Base-by-base conservation (phyloP, 805 yeast species). In the Candida endomychidarum region DNA sequence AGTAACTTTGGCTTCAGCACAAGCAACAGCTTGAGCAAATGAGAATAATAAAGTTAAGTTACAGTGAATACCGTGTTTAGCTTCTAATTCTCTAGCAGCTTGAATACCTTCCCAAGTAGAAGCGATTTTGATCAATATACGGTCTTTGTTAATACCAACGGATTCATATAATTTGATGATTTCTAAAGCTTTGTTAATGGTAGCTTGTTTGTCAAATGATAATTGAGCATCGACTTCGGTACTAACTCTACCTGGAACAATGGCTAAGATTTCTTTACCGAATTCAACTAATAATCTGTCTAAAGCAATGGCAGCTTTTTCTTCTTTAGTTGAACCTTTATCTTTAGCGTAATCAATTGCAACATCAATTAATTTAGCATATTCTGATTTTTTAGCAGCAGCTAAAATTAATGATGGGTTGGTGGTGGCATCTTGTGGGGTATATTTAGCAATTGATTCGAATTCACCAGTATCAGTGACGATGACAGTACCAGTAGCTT, bases 391-490 rank as follows among this genome's bases (percentile, higher is more conserved):
- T 72, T 84, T 86, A 43, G 98, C 63, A 44, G 99, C 99, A 51
- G 98, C 98, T 57, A 93, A 75, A 59, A 93, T 91, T 74, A 93
- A 77, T 31, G 98, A 89, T 53, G 99, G 99, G 77, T 93, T 93
- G 65, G 99, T 93, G 56, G 99, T 93, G 53, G 99, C 96, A 70
- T 93, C 99, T 76, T 93, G 98, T 53, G 99, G 99, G 57, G 93
- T 87, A 77, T 85, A 93, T 72, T 90, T 88, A 63, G 96, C 96
- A 65, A 93, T 93, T 50, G 93, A 83, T 69, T 88, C 97, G 65
- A 93, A 93, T 70, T 93, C 99, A 74, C 99, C 99, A 48, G 98
- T 89, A 76, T 93, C 99, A 52, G 99, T 87, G 62, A 93, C 99
- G 61, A 93, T 96, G 53, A 79, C 84, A 54, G 99, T 93, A 56